phyloP scores from a whole-genome alignment of 2,329 filamentous ascomycete species.

The Colletotrichum echinochloae region DNA sequence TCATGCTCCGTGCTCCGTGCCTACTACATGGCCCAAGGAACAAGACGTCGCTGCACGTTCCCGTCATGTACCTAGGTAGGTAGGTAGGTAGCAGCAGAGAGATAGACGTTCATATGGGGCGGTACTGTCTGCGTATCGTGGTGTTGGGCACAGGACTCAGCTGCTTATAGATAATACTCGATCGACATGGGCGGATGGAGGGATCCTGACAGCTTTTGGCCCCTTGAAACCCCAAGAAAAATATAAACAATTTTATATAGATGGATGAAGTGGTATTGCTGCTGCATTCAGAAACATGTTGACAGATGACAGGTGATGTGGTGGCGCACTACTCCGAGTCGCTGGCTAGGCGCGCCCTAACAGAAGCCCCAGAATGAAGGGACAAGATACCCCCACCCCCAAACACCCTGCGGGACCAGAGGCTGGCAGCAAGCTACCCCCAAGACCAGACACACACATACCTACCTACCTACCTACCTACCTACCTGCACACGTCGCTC shows the following conservation, averaged over 20 bases:
- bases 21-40: conserved; percentile 20
- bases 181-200: neutral
- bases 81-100: conserved; percentile 32
- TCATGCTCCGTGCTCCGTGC: neutral
- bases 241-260: neutral
- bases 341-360: conserved; percentile 18
- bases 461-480: neutral
- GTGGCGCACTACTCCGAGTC: conserved; percentile 17
- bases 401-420: conserved; percentile 16
- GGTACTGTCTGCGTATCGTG: conserved; percentile 14
- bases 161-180: conserved; percentile 17
- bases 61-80: conserved; percentile 23
- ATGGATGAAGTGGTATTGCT: neutral
- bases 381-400: conserved; percentile 26
- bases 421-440: conserved; percentile 38
- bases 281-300: neutral
- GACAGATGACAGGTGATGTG: neutral
- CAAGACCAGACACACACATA: conserved; percentile 22
- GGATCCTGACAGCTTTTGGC: fast-evolving
- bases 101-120: conserved; percentile 24
- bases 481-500: conserved; percentile 25
- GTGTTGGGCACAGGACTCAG: conserved; percentile 9
- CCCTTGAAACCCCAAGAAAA: neutral
- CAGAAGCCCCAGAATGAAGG: conserved; percentile 25
- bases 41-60: conserved; percentile 32